phyloP scores from a whole-genome alignment of 768 basidiomycete species.

The Lyophyllum decastes region DNA sequence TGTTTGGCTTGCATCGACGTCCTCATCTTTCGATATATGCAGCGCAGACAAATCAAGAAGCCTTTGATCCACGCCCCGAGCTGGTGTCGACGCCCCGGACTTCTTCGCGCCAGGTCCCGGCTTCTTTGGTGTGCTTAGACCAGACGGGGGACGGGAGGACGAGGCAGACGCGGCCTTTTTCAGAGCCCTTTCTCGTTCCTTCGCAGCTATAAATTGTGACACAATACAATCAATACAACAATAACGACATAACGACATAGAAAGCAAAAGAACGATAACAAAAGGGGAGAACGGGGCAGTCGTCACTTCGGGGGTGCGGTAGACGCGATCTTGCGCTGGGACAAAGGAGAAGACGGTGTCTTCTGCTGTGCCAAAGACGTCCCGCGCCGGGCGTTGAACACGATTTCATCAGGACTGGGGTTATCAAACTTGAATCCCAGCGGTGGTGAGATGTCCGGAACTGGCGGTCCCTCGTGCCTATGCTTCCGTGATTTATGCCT shows the following conservation, averaged over 20 bases:
- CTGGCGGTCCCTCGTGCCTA: slow-evolving; percentile 23
- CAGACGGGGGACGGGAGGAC: slow-evolving; percentile 48
- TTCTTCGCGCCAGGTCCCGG: slow-evolving; percentile 32
- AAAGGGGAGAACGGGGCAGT: slow-evolving; percentile 17
- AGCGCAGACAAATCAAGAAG: slow-evolving; percentile 75
- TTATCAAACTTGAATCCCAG: slow-evolving; percentile 69
- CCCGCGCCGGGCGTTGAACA: slow-evolving; percentile 78
- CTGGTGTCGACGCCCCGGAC: slow-evolving; percentile 46
- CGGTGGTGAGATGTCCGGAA: slow-evolving; percentile 36
- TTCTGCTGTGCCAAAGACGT: slow-evolving; percentile 55
- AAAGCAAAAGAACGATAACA: slow-evolving; percentile 15
- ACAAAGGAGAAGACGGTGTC: slow-evolving; percentile 17
- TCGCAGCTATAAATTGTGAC: slow-evolving; percentile 63
- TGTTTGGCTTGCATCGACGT: slow-evolving; percentile 41
- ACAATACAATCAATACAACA: slow-evolving; percentile 39
- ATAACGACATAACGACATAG: slow-evolving; percentile 24
- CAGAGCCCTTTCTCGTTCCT: slow-evolving; percentile 77
- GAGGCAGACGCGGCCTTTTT: slow-evolving; percentile 49
- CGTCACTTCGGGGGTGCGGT: slow-evolving; percentile 20
- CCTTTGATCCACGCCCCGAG: slow-evolving; percentile 50
- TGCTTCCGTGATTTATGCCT: slow-evolving; percentile 25
- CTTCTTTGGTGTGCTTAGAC: slow-evolving; percentile 42
- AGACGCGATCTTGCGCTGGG: slow-evolving; percentile 23
- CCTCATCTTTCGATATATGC: slow-evolving; percentile 57
- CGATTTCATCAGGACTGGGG: slow-evolving; percentile 91